Conservation (phyloP, 306 rosid species). For the Fagus sylvatica region DNA sequence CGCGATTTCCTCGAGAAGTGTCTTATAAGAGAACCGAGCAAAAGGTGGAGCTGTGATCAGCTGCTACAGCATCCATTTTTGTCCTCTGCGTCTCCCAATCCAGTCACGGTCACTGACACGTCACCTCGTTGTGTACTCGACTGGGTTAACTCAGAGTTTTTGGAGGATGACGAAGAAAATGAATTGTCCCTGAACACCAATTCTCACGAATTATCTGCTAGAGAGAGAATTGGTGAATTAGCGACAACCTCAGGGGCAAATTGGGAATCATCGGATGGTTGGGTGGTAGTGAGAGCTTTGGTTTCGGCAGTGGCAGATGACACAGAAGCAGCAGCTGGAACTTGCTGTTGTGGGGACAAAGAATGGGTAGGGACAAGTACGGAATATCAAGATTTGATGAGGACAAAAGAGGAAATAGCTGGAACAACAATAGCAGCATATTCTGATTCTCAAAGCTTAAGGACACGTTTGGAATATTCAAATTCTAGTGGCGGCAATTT, state of each 20-base stretch:
- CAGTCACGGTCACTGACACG: conserved; percentile 24
- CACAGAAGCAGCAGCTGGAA: conserved; percentile 16
- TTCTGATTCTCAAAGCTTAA: neutral
- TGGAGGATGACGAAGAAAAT: conserved; percentile 30
- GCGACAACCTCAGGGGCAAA: conserved; percentile 42
- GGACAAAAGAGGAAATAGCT: conserved; percentile 9
- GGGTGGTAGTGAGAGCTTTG: conserved; percentile 57
- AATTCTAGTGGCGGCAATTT: conserved; percentile 11
- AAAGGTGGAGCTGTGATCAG: conserved; percentile 84
- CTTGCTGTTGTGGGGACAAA: neutral
- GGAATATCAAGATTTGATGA: conserved; percentile 34
- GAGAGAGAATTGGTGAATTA: conserved; percentile 53
- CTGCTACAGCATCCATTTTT: conserved; percentile 83
- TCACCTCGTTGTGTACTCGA: conserved; percentile 90
- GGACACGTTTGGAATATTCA: conserved; percentile 36
- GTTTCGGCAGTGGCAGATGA: neutral
- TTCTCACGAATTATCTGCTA: conserved; percentile 6
- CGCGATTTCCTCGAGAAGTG: conserved; percentile 70
- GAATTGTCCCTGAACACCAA: neutral
- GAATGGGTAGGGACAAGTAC: conserved; percentile 23
- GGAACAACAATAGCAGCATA: neutral
- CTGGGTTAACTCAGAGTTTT: conserved; percentile 51
- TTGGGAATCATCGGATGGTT: conserved; percentile 71
- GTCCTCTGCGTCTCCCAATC: conserved; percentile 15
- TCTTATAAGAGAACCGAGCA: conserved; percentile 42